Evolutionary conservation across 192 early-diverging fungal genomes (phyloP), one percentile per base, ranked within the genome.

Genomic region (Linnemannia exigua): DNA sequence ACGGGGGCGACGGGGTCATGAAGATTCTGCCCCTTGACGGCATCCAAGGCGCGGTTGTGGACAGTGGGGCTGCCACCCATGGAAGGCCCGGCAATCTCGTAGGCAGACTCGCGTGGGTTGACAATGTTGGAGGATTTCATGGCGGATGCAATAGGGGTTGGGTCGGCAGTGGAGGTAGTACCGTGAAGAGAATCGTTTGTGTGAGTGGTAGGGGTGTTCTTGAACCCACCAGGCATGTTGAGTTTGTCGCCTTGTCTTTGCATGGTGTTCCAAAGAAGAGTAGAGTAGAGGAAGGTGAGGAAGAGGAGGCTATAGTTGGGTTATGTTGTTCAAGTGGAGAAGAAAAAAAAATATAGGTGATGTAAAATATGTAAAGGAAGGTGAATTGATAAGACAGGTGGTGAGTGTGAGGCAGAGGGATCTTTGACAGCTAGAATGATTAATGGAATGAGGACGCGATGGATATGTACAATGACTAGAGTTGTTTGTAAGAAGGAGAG

Each of bases 161-260:
- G 4, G 35, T 58, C 3, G 16, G 12, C 8, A 17, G 58, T 37
- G 35, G 38, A 22, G 6, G 74, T 19, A 16, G 71, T 36, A 31
- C 41, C 16, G 19, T 14, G 70, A 17, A 22, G 1, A 31, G 69
- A 28, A 46, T 48, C 50, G 15, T 14, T 46, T 38, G 52, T 47
- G 47, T 11, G 37, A 58, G 25, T 50, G 16, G 38, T 20, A 22
- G 48, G 48, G 4, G 1, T 50, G 48, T 50, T 14, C 25, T 84
- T 84, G 77, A 75, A 84, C 12, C 67, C 72, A 61, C 82, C 82
- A n/a, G 81, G 82, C 76, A 79, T 84, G 44, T 75, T 46, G 25
- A 75, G 35, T 41, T 63, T 67, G 5, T 66, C 51, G 15, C 71
- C 68, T 41, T 79, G 73, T 20, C 73, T 67, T 36, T 84, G 82